Conservation (phyloP, 2,329 filamentous ascomycete genomes). For the Rasamsonia emersonii region DNA sequence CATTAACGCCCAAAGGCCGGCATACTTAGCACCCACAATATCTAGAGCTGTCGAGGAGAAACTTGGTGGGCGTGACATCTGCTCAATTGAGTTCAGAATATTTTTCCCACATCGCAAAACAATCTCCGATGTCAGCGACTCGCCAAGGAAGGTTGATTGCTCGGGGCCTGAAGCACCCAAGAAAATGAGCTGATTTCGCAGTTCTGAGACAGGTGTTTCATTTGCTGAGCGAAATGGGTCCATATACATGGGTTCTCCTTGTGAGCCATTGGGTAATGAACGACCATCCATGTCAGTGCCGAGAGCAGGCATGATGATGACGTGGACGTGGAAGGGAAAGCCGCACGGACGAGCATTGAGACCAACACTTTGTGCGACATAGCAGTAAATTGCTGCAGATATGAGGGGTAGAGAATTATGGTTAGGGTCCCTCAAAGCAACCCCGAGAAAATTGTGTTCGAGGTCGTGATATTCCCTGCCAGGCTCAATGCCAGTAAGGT, state of each 20-base stretch:
- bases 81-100: conserved; percentile 63
- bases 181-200: conserved; percentile 53
- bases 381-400: conserved; percentile 78
- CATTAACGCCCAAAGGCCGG: conserved; percentile 62
- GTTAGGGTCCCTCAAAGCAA: conserved; percentile 62
- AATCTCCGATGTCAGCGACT: conserved; percentile 58
- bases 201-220: conserved; percentile 54
- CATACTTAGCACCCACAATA: conserved; percentile 57
- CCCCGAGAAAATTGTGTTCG: conserved; percentile 78
- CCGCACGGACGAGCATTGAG: conserved; percentile 70
- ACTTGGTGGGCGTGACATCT: conserved; percentile 31
- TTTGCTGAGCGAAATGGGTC: conserved; percentile 67
- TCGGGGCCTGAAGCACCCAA: conserved; percentile 35
- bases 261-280: conserved; percentile 10
- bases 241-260: conserved; percentile 60
- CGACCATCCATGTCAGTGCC: conserved; percentile 54
- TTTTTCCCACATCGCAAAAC: conserved; percentile 71
- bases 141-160: conserved; percentile 49
- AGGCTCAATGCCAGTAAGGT: conserved; percentile 63
- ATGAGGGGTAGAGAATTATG: conserved; percentile 81
- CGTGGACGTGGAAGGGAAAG: conserved; percentile 79
- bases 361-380: conserved; percentile 64
- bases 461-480: conserved; percentile 65
- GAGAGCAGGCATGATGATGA: conserved; percentile 57
- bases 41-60: conserved; percentile 36